Conservation (phyloP, 495 filamentous ascomycete species). For the Darksidea phi region DNA sequence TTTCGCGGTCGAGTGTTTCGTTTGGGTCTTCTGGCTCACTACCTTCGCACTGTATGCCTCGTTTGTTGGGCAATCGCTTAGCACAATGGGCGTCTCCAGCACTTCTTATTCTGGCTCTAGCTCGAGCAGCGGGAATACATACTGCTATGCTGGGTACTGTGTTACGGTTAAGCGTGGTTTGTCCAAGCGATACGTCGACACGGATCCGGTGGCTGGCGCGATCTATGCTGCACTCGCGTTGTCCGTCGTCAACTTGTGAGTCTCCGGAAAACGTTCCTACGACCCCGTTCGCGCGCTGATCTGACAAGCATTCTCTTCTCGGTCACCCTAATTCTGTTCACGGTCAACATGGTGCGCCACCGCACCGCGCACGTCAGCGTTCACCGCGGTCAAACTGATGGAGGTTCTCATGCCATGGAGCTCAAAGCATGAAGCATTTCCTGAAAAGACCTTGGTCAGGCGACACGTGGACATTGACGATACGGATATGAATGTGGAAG, state of each 20-base stretch:
- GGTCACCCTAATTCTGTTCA: background rate
- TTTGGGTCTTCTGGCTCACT: slow-evolving; percentile 14
- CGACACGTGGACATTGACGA: no score
- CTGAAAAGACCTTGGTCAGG: no score
- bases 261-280: background rate
- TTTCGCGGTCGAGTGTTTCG: slow-evolving; percentile 9
- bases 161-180: background rate
- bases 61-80: background rate
- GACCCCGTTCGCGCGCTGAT: background rate
- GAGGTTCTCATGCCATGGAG: no score
- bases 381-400: background rate
- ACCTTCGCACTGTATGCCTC: slow-evolving; percentile 10
- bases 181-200: background rate
- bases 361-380: background rate
- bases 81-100: background rate
- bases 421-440: no score
- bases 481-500: no score
- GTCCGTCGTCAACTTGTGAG: slow-evolving; percentile 10
- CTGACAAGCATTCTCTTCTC: background rate
- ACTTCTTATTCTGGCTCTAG: background rate
- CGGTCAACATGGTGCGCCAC: slow-evolving; percentile 1
- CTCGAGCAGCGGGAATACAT: background rate
- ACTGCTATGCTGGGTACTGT: slow-evolving; percentile 3
- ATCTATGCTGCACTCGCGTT: slow-evolving; percentile 2
- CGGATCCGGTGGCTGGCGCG: background rate